Evolutionary conservation across 2,329 filamentous ascomycete genomes (phyloP).

Genomic region (Xylaria sp.): DNA sequence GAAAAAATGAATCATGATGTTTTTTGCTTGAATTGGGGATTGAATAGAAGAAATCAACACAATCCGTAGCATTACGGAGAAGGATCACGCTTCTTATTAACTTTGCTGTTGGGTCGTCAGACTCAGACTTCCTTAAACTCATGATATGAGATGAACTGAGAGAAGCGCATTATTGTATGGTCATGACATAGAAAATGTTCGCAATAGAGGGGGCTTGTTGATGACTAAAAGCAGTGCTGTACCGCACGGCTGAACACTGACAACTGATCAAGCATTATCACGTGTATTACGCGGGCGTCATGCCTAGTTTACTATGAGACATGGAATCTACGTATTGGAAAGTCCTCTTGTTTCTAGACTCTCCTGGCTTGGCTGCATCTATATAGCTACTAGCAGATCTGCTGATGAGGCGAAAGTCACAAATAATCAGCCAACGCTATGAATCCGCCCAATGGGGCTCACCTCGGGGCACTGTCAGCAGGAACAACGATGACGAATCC

Average conservation of each 20-base stretch:
- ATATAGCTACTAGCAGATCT: background rate
- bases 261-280: background rate
- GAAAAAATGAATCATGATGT: too few relatives aligned
- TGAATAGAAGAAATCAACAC: background rate
- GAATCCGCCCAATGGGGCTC: background rate
- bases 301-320: background rate
- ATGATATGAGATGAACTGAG: background rate
- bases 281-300: background rate
- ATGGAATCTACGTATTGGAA: background rate
- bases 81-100: background rate
- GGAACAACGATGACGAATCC: slow-evolving; percentile 22
- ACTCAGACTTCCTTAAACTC: too few relatives aligned
- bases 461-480: slow-evolving; percentile 1
- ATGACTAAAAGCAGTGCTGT: background rate
- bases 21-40: too few relatives aligned
- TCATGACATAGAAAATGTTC: background rate
- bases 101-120: background rate
- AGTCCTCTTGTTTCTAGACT: background rate
- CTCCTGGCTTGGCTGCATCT: background rate
- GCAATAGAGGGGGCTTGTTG: background rate
- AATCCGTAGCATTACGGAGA: background rate
- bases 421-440: background rate
- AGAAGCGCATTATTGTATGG: too few relatives aligned
- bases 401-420: background rate
- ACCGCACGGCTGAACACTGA: background rate